Evolutionary conservation across 169 alveolate species (phyloP), one percentile per base, ranked within the genome.

Genomic region (Perkinsus chesapeaki): DNA sequence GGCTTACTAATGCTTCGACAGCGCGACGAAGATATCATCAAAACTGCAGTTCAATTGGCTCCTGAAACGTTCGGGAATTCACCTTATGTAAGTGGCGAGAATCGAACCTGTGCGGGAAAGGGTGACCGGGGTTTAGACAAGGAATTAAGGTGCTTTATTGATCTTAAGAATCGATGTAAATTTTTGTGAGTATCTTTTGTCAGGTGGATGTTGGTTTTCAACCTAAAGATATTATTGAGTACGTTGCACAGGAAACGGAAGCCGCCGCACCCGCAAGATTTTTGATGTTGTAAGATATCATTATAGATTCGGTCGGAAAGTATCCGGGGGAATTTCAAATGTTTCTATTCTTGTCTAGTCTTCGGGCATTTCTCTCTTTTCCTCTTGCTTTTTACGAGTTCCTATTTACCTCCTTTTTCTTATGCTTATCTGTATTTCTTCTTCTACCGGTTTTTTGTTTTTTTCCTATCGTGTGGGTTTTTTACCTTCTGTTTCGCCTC

Each of bases 21-120:
- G 27, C 3, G 82, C 3, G 82, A 60, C 27, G 82, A 60, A 23
- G 82, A 60, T 16, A 60, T 34, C 1, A 60, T 60, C 27, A 7
- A 60, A 60, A 12, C 31, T 27, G 82, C 82, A 0, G 82, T 20
- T 27, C 36, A 60, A 60, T 34, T 60, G 23, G 82, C 82, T 7
- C 82, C 82, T 7, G 36, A 60, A 23, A 60, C 82, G 12, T 60
- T 60, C 31, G 82, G 82, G 27, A 60, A 60, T 20, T 60, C 82
- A 16, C 82, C 82, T 20, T 60, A 60, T 60, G 82, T 60, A 34
- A 23, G 82, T 16, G 7, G 37, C 27, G 82, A 34, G 82, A 16
- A 60, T 60, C 82, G 82, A 60, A 60, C 82, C 82, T 60, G 82
- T 60, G 82, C 82, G 82, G 82, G 82, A 60, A 16, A 60, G 82